phyloP scores from a whole-genome alignment of 345 rosid genomes.

The Moricandia moricandioides region DNA sequence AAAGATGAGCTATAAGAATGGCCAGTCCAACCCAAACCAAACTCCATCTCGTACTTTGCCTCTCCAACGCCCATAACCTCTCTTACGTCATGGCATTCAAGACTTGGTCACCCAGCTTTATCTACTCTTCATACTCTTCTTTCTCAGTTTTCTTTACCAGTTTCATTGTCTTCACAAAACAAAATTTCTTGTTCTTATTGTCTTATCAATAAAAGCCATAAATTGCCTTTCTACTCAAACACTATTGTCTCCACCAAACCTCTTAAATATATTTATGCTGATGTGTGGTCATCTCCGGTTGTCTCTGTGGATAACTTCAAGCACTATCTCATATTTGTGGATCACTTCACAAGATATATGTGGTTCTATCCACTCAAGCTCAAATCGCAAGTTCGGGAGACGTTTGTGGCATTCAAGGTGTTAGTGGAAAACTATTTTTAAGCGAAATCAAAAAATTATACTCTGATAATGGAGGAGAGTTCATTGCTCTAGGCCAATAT shows the following conservation, averaged over 20 bases:
- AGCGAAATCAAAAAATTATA: too few relatives aligned
- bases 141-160: background rate
- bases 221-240: background rate
- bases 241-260: background rate
- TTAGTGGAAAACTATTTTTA: too few relatives aligned
- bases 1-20: background rate
- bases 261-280: background rate
- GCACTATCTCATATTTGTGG: background rate
- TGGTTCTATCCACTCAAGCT: too few relatives aligned
- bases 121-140: background rate
- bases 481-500: too few relatives aligned
- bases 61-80: background rate
- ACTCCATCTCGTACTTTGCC: background rate
- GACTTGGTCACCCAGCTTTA: background rate
- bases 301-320: background rate
- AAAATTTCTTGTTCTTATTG: background rate
- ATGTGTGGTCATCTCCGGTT: background rate
- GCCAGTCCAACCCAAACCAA: background rate
- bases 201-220: background rate
- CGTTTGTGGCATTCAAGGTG: too few relatives aligned
- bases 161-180: background rate
- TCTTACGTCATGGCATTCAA: background rate
- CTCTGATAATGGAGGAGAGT: too few relatives aligned
- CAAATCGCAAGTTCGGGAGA: too few relatives aligned
- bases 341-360: background rate